A percentile compares a stretch with the other conserved stretches of the same genome.
Evolutionary conservation across 371 early-diverging fungal species (phyloP).

Genomic region (Haplosporangium sp.): DNA sequence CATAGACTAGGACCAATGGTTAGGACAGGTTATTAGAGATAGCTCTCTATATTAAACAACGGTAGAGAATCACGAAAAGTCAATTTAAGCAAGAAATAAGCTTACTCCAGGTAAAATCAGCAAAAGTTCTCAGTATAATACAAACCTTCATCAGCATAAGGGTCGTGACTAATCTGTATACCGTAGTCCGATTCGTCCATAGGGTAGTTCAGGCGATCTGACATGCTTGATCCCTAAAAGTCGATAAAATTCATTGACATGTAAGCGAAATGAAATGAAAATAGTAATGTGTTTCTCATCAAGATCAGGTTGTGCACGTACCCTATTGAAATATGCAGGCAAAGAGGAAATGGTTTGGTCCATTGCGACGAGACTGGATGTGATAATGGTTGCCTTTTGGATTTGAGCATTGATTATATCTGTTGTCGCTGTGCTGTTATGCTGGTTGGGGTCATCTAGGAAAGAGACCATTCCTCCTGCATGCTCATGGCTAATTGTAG

Average conservation of each 20-base stretch:
- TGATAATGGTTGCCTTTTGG: constrained; percentile 57
- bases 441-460: constrained; percentile 63
- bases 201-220: constrained; percentile 23
- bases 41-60: too few relatives aligned
- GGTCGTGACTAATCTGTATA: constrained; percentile 44
- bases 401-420: constrained; percentile 63
- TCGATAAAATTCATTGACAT: not conserved
- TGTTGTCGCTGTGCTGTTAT: constrained; percentile 58
- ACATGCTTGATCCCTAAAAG: constrained; percentile 18
- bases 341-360: constrained; percentile 45
- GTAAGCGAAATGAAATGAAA: not conserved
- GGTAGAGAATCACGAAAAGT: too few relatives aligned
- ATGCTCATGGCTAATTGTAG: constrained; percentile 67
- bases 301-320: not conserved
- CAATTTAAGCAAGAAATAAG: too few relatives aligned
- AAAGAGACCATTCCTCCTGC: constrained; percentile 82
- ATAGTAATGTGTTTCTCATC: too few relatives aligned
- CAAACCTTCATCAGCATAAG: constrained; percentile 53
- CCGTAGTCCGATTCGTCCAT: constrained; percentile 46
- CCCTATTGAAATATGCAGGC: constrained; percentile 50
- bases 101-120: not conserved
- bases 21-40: too few relatives aligned
- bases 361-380: constrained; percentile 44
- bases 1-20: too few relatives aligned
- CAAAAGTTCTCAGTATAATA: not conserved